Percentiles rank a stretch among this genome's conserved stretches.
These are phyloP conservation scores for Stephanodiscus triporus DNA, from an alignment of 108 stramenopile species.

Conservation along the genomic window DNA sequence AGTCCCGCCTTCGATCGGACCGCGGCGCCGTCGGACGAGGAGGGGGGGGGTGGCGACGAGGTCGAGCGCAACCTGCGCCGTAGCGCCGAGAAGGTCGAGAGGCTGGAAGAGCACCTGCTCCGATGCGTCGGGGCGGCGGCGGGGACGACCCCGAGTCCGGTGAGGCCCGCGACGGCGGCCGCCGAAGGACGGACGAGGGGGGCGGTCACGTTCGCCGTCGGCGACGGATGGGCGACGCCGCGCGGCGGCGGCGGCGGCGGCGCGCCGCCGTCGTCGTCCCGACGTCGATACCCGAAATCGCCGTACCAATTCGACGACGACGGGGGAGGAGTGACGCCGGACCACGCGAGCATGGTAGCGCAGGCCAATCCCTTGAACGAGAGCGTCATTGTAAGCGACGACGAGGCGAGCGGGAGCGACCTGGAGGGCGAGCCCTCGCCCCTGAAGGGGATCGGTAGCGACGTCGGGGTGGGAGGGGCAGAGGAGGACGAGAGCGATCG, in stretches of 20 bases:
- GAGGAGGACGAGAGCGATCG: background rate
- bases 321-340: background rate
- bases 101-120: constrained; percentile 17
- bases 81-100: constrained; percentile 14
- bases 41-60: background rate
- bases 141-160: background rate
- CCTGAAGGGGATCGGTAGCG: constrained; percentile 2
- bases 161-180: background rate
- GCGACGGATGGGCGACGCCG: constrained; percentile 6
- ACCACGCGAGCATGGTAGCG: constrained; percentile 10
- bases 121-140: background rate
- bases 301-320: background rate
- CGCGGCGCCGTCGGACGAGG: background rate
- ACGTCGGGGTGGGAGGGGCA: background rate
- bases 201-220: constrained; percentile 12
- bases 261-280: background rate
- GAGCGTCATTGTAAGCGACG: constrained; percentile 48
- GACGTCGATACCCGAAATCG: background rate
- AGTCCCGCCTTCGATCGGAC: constrained; percentile 22
- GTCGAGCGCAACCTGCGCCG: constrained; percentile 4
- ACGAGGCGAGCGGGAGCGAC: constrained; percentile 22
- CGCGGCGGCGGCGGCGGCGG: background rate
- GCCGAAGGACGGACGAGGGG: background rate
- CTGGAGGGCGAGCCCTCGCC: constrained; percentile 1
- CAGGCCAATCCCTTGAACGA: constrained; percentile 35